Base-by-base conservation (phyloP, 495 filamentous ascomycete genomes). In the Aspergillus asperescens region DNA sequence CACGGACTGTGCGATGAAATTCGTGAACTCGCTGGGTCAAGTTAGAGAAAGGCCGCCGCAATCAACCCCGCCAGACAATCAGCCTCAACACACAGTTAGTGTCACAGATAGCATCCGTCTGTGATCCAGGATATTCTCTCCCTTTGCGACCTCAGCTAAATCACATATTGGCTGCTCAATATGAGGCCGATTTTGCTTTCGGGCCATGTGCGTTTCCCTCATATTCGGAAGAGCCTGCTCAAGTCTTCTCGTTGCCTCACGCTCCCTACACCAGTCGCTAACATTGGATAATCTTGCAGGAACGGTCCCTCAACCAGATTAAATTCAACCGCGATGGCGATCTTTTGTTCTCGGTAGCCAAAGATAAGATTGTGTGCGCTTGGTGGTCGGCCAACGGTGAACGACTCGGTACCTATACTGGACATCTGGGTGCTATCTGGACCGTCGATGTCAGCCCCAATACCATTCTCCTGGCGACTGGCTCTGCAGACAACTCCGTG, bases 371-470 rank as follows among this genome's bases (percentile, higher is more conserved):
- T 56, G 88, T 96, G 60, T 95, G 91, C 77, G 90, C 81, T 55
- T 96, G 92, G 90, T 96, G 82, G 75, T 82, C 89, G 40, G 88
- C 87, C 71, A 96, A 95, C 73, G 90, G 90, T 73, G 90, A 96
- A 78, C 84, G 91, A 56, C 79, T 97, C 48, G 92, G 92, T 65
- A 94, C 92, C 55, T 99, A 99, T 74, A 82, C 87, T 64, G 93
- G 93, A 64, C 93, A 99, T 78, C 86, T 92, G 66, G 93, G 93
- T 70, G 94, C 93, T 55, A 85, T 99, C 71, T 99, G 93, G 93
- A 96, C 91, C 49, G 88, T 99, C 66, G 94, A 97, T 64, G 87
- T 97, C 58, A 90, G 96, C 77, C 90, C 93, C 56, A 93, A 90
- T 62, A 90, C 87, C 57, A 88, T 88, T 56, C 81, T 97, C 63